Evolutionary conservation across 1,284 basidiomycete species (phyloP).

Genomic region (Ceratobasidium sp.): DNA sequence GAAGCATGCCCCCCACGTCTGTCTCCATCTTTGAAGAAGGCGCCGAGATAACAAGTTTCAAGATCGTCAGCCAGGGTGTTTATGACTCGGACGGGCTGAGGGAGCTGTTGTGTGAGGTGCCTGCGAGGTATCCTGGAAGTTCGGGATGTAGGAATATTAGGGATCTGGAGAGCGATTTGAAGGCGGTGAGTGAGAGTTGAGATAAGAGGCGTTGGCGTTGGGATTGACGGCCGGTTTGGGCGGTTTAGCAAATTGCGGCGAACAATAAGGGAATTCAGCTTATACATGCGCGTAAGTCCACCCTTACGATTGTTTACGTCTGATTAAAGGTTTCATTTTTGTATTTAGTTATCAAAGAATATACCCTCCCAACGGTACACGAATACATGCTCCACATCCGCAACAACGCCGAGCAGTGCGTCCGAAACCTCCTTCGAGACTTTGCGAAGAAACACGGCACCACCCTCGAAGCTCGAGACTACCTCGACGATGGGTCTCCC

Average conservation of each 20-base stretch:
- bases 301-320: conserved; percentile 46
- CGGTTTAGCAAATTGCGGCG: conserved; percentile 83
- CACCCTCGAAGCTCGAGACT: conserved; percentile 75
- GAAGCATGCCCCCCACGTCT: conserved; percentile 93
- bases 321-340: conserved; percentile 4
- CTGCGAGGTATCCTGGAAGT: conserved; percentile 82
- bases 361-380: conserved; percentile 85
- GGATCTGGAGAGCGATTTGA: conserved; percentile 91
- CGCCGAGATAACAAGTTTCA: conserved; percentile 90
- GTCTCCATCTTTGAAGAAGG: conserved; percentile 93
- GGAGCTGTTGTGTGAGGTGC: conserved; percentile 84
- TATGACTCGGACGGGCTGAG: conserved; percentile 80
- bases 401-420: conserved; percentile 86
- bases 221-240: background rate
- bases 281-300: conserved; percentile 69
- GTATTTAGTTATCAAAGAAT: conserved; percentile 81
- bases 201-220: background rate
- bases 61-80: conserved; percentile 83
- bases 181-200: conserved; percentile 65
- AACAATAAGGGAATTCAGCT: conserved; percentile 92
- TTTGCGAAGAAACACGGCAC: conserved; percentile 74
- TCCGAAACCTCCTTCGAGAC: conserved; percentile 79
- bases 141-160: conserved; percentile 83
- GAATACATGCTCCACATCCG: conserved; percentile 93
- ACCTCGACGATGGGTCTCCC: conserved; percentile 88